These are phyloP conservation scores for Tuber melanosporum DNA, from an alignment of 495 filamentous ascomycete species.

Conservation along the genomic window DNA sequence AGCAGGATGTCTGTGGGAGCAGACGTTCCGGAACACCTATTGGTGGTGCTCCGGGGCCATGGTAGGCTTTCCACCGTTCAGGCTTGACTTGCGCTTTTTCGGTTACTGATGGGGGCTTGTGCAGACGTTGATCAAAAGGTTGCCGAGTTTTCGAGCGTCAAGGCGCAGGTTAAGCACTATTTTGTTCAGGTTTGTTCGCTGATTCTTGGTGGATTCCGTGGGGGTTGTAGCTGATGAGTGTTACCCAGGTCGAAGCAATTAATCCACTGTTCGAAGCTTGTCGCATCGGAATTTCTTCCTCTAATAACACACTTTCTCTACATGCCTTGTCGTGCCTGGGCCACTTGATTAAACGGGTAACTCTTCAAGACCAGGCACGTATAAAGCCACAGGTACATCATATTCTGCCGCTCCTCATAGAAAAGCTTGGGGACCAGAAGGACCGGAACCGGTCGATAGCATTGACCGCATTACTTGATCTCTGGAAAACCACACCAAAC, in stretches of 20 bases:
- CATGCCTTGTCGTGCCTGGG: conserved; percentile 63
- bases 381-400: conserved; percentile 58
- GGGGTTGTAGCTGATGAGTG: not conserved
- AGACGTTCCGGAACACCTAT: conserved; percentile 37
- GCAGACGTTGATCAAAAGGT: conserved; percentile 41
- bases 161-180: conserved; percentile 40
- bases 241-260: conserved; percentile 37
- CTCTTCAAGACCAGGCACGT: conserved; percentile 69
- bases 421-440: conserved; percentile 82
- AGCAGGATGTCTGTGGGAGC: conserved; percentile 40
- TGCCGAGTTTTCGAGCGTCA: conserved; percentile 38
- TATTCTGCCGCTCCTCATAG: conserved; percentile 65
- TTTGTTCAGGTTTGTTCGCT: conserved; percentile 33
- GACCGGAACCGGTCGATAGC: conserved; percentile 70
- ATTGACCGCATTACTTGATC: conserved; percentile 63
- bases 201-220: not conserved
- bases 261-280: conserved; percentile 39
- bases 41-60: conserved; percentile 36
- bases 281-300: conserved; percentile 33
- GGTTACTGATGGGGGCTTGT: not conserved
- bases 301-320: conserved; percentile 38
- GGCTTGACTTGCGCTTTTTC: not conserved
- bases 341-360: conserved; percentile 75
- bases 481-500: conserved; percentile 58
- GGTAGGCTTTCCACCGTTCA: conserved; percentile 21